phyloP scores from a whole-genome alignment of 1,139 yeast genomes.

The Zygosaccharomyces sapae region DNA sequence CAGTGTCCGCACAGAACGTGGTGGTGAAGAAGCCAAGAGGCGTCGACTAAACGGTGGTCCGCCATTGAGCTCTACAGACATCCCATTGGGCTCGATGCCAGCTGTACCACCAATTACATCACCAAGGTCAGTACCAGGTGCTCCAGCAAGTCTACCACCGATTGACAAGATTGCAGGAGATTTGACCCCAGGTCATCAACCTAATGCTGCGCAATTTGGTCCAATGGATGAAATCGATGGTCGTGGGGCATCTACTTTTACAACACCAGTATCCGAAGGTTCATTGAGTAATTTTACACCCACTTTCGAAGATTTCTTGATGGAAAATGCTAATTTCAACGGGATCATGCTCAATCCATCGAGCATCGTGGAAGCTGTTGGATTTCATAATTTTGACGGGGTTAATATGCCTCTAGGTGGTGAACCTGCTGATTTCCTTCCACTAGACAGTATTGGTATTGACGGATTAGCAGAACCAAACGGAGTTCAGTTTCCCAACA shows the following conservation, averaged over 20 bases:
- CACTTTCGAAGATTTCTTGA: constrained; percentile 34
- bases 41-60: constrained; percentile 19
- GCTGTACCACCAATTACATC: constrained; percentile 17
- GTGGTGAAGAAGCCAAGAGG: constrained; percentile 23
- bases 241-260: constrained; percentile 8
- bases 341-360: constrained; percentile 33
- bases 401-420: constrained; percentile 14
- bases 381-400: constrained; percentile 25
- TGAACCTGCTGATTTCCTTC: constrained; percentile 24
- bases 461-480: constrained; percentile 24
- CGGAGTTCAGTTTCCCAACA: constrained; percentile 21
- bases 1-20: constrained; percentile 29
- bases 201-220: constrained; percentile 2
- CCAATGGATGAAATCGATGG: constrained; percentile 2
- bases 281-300: constrained; percentile 27
- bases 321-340: constrained; percentile 31
- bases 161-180: constrained; percentile 18
- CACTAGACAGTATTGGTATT: constrained; percentile 29
- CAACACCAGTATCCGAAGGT: constrained; percentile 24
- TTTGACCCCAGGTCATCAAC: constrained; percentile 13
- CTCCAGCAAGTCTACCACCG: constrained; percentile 17
- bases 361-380: constrained; percentile 34
- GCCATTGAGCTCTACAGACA: constrained; percentile 9
- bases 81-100: constrained; percentile 19
- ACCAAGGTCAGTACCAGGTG: constrained; percentile 6